Conservation (phyloP, 2,329 filamentous ascomycete species). For the Celoporthe dispersa region DNA sequence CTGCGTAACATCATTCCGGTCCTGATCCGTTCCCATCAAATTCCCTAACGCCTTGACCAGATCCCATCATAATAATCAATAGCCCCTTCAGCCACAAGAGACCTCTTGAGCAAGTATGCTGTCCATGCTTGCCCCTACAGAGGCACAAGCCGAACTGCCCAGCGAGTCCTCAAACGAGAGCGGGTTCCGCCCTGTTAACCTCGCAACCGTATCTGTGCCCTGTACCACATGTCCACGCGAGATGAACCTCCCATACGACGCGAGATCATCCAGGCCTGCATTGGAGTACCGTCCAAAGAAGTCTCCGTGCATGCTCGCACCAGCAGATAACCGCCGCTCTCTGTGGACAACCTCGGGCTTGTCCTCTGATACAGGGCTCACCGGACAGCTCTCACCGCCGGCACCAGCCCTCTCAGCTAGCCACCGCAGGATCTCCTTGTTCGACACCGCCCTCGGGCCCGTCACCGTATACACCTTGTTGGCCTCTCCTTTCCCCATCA, state of each 20-base stretch:
- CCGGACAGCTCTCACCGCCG: not conserved
- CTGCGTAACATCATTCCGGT: not conserved
- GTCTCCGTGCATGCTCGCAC: constrained; percentile 24
- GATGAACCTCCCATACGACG: constrained; percentile 27
- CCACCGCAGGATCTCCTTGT: not conserved
- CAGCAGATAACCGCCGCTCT: constrained; percentile 10
- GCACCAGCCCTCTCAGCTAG: not conserved
- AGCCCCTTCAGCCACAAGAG: not conserved
- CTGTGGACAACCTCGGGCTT: constrained; percentile 2
- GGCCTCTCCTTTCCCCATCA: constrained; percentile 40
- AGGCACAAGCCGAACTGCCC: not conserved
- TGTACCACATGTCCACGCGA: not conserved
- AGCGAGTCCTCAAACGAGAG: constrained; percentile 1
- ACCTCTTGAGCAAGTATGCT: not conserved
- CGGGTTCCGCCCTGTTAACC: constrained; percentile 4
- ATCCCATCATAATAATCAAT: not conserved
- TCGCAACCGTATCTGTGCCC: constrained; percentile 8
- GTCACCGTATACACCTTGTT: constrained; percentile 42
- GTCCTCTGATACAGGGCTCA: not conserved
- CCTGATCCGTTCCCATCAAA: not conserved
- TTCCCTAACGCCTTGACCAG: not conserved
- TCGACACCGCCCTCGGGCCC: constrained; percentile 37
- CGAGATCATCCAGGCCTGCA: constrained; percentile 28
- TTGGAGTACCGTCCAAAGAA: constrained; percentile 28
- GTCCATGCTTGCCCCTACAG: not conserved